Percentiles rank a stretch among this genome's conserved stretches.
phyloP scores from a whole-genome alignment of 169 alveolate species.

The Babesia gibsoni region DNA sequence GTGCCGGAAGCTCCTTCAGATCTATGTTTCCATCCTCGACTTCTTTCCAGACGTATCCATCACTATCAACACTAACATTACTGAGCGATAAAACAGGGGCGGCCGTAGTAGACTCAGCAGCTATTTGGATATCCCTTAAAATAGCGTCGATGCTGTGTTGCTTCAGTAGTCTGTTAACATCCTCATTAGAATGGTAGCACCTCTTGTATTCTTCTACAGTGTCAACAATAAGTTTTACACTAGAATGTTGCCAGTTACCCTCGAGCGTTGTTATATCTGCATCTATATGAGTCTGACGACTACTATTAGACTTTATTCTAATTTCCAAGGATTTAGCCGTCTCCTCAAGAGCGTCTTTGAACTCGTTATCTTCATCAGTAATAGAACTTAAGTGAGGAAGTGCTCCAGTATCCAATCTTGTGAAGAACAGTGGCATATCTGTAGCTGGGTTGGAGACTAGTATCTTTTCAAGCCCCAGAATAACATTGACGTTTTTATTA shows the following conservation, averaged over 20 bases:
- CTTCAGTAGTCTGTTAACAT: background rate
- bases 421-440: constrained; percentile 57
- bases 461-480: constrained; percentile 41
- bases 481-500: background rate
- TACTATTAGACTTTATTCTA: constrained; percentile 1
- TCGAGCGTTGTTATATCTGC: constrained; percentile 52
- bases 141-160: background rate
- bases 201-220: constrained; percentile 52
- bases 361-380: constrained; percentile 37
- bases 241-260: constrained; percentile 60
- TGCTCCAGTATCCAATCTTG: background rate
- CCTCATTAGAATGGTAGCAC: background rate
- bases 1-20: constrained; percentile 25
- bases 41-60: constrained; percentile 7
- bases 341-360: constrained; percentile 63
- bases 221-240: constrained; percentile 47
- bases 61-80: background rate
- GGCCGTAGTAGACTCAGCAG: background rate
- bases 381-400: background rate
- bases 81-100: background rate
- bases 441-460: constrained; percentile 53
- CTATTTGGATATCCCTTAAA: background rate
- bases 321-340: constrained; percentile 44
- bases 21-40: constrained; percentile 6
- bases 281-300: background rate